Evolutionary conservation across 805 yeast genomes (phyloP).

Genomic region (Candida peoriensis): DNA sequence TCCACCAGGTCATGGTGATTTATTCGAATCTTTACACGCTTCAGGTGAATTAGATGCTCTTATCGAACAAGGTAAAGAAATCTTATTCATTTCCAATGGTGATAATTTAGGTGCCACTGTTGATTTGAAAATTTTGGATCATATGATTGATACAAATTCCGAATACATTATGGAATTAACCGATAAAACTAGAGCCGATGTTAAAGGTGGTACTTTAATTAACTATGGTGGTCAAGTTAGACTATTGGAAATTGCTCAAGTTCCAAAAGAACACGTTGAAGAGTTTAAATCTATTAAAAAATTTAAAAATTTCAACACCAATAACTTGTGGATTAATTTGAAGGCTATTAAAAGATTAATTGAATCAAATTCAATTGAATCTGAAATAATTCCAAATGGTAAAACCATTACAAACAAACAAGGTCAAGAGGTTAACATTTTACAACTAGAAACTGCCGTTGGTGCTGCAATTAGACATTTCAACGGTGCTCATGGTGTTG

Average conservation of each 20-base stretch:
- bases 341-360: constrained; percentile 91
- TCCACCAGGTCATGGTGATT: constrained; percentile 99
- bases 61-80: constrained; percentile 89
- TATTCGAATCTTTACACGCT: constrained; percentile 83
- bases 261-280: constrained; percentile 96
- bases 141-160: constrained; percentile 86
- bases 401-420: constrained; percentile 64
- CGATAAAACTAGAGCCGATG: constrained; percentile 98
- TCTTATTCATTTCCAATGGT: constrained; percentile 93
- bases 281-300: constrained; percentile 97
- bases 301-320: constrained; percentile 97
- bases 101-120: constrained; percentile 99
- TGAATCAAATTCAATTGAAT: constrained; percentile 72
- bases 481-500: constrained; percentile 93
- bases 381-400: constrained; percentile 94
- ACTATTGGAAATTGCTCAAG: constrained; percentile 95
- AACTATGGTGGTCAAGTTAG: constrained; percentile 93
- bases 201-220: constrained; percentile 97
- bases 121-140: constrained; percentile 82
- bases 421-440: constrained; percentile 79
- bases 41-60: constrained; percentile 91
- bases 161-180: constrained; percentile 98
- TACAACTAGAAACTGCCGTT: constrained; percentile 97
- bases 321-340: constrained; percentile 95
- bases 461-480: constrained; percentile 99